These are phyloP conservation scores for Hemerocallis citrina DNA, from an alignment of 106 monocot species.

Conservation along the genomic window DNA sequence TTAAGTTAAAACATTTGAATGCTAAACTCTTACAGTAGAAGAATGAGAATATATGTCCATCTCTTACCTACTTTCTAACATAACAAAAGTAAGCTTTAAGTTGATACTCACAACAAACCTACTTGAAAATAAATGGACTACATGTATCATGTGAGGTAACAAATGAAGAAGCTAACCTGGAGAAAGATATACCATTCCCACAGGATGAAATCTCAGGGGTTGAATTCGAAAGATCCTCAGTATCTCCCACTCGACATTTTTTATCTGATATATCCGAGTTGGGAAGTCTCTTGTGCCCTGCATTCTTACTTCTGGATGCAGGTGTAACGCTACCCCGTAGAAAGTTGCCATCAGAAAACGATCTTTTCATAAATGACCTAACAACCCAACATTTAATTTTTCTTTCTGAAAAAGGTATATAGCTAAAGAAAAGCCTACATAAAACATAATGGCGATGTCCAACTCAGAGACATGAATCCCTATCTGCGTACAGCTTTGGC, in stretches of 20 bases:
- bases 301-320: slow-evolving; percentile 10
- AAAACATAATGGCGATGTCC: no score
- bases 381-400: slow-evolving; percentile 13
- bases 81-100: no score
- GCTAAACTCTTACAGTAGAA: no score
- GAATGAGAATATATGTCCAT: no score
- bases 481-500: no score
- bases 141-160: no score
- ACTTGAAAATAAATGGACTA: no score
- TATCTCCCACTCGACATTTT: slow-evolving; percentile 9
- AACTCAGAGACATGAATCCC: no score
- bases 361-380: slow-evolving; percentile 79
- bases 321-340: slow-evolving; percentile 26
- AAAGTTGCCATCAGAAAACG: slow-evolving; percentile 75
- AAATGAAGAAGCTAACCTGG: slow-evolving; percentile 26
- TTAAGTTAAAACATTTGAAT: no score
- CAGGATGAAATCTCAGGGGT: slow-evolving; percentile 47
- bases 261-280: slow-evolving; percentile 21
- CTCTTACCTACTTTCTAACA: no score
- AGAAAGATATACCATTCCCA: slow-evolving; percentile 31
- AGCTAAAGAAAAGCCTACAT: no score
- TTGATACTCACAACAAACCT: no score
- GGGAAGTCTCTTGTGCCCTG: slow-evolving; percentile 15
- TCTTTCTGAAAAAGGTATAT: slow-evolving; percentile 4
- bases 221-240: slow-evolving; percentile 29